A percentile compares a stretch with the other conserved stretches of the same genome.
Evolutionary conservation across 495 filamentous ascomycete species (phyloP).

Genomic region (Tuber borchii): DNA sequence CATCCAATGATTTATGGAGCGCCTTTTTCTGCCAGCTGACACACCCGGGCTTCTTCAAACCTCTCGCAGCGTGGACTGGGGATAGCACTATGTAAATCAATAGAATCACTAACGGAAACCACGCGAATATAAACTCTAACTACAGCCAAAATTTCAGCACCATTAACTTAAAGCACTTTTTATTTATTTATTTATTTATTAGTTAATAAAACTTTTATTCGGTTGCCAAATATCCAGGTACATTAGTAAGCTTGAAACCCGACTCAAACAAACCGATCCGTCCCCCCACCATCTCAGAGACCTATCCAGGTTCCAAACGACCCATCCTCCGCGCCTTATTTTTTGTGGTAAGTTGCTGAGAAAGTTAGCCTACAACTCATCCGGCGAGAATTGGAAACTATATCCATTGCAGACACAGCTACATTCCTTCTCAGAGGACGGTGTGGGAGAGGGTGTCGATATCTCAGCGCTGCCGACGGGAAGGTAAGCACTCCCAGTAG

Average conservation of each 20-base stretch:
- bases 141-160: not conserved
- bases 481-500: not conserved
- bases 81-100: not conserved
- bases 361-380: not conserved
- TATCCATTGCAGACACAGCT: not conserved
- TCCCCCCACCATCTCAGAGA: not conserved
- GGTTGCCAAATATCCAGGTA: not conserved
- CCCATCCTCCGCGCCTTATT: not conserved
- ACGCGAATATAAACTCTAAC: not conserved
- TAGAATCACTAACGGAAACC: not conserved
- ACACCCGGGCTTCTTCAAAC: not conserved
- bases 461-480: not conserved
- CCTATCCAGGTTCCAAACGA: not conserved
- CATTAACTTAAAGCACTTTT: not conserved
- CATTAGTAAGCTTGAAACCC: not conserved
- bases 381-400: not conserved
- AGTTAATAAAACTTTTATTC: not conserved
- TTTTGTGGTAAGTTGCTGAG: not conserved
- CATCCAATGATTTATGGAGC: not conserved
- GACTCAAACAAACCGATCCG: not conserved
- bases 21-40: not conserved
- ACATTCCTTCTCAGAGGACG: not conserved
- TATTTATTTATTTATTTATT: not conserved
- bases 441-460: not conserved
- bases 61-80: not conserved